Evolutionary conservation across 2,329 filamentous ascomycete species (phyloP).

Genomic region (Alternaria ethzedia): DNA sequence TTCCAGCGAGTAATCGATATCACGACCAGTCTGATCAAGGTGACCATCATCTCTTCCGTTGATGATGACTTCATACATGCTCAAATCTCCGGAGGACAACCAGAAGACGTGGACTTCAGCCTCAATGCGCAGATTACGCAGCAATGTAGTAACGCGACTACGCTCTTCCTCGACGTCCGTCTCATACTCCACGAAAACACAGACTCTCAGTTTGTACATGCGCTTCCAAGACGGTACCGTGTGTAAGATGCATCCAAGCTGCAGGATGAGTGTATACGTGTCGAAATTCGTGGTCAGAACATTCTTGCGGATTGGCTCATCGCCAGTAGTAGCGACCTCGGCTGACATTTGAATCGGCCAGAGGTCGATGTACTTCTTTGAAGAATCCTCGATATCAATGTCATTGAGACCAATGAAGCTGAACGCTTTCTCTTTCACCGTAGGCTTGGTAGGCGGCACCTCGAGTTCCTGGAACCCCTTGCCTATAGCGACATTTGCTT

Average conservation of each 20-base stretch:
- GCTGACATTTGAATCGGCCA: conserved; percentile 96
- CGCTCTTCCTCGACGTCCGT: conserved; percentile 81
- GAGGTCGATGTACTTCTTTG: conserved; percentile 82
- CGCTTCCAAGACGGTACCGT: conserved; percentile 83
- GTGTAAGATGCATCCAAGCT: conserved; percentile 82
- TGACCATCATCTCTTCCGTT: conserved; percentile 66
- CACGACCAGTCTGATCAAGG: conserved; percentile 62
- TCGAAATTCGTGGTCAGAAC: conserved; percentile 89
- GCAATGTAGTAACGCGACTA: conserved; percentile 71
- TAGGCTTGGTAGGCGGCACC: conserved; percentile 60
- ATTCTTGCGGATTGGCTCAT: conserved; percentile 57
- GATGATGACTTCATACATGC: conserved; percentile 76
- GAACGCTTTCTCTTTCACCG: conserved; percentile 33
- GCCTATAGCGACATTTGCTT: conserved; percentile 84
- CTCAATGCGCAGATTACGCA: conserved; percentile 82
- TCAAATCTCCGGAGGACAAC: conserved; percentile 74
- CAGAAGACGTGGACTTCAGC: conserved; percentile 81
- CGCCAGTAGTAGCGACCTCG: conserved; percentile 67
- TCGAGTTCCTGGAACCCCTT: conserved; percentile 81
- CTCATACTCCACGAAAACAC: conserved; percentile 90
- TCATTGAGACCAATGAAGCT: conserved; percentile 31
- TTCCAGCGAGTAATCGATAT: conserved; percentile 70
- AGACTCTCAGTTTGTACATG: conserved; percentile 74
- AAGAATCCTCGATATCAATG: conserved; percentile 60
- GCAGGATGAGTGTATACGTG: conserved; percentile 86